Conservation (phyloP, 495 filamentous ascomycete species). For the Halenospora varia region DNA sequence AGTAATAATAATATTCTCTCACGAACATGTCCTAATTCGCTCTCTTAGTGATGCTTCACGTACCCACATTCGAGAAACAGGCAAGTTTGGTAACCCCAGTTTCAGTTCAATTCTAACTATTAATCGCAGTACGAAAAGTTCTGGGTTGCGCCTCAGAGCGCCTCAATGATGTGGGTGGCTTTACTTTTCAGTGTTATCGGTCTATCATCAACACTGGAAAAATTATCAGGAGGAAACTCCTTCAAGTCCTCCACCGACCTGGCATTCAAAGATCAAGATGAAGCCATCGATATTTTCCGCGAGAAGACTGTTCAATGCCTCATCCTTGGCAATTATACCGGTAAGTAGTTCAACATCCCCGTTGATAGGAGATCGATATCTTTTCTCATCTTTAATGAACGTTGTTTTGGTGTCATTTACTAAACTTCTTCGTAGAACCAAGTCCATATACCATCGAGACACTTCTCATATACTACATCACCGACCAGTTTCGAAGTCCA, state of each 20-base stretch:
- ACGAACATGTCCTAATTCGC: too few relatives aligned
- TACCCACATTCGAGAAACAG: too few relatives aligned
- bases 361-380: too few relatives aligned
- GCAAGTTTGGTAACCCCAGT: too few relatives aligned
- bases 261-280: constrained; percentile 22
- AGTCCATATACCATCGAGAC: constrained; percentile 40
- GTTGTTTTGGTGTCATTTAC: too few relatives aligned
- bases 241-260: background rate
- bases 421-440: too few relatives aligned
- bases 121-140: constrained; percentile 42
- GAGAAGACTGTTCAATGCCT: constrained; percentile 34
- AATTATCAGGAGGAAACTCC: constrained; percentile 27
- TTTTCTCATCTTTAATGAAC: too few relatives aligned
- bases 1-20: too few relatives aligned
- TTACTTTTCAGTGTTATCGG: constrained; percentile 39
- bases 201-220: background rate
- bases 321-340: constrained; percentile 40
- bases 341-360: too few relatives aligned
- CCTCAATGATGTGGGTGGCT: constrained; percentile 43
- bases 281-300: constrained; percentile 12
- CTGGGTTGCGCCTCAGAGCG: constrained; percentile 33
- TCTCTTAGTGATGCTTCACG: too few relatives aligned
- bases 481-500: constrained; percentile 36
- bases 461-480: constrained; percentile 39
- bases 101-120: too few relatives aligned